phyloP scores from a whole-genome alignment of 2,329 filamentous ascomycete genomes.

The Beauveria caledonica region DNA sequence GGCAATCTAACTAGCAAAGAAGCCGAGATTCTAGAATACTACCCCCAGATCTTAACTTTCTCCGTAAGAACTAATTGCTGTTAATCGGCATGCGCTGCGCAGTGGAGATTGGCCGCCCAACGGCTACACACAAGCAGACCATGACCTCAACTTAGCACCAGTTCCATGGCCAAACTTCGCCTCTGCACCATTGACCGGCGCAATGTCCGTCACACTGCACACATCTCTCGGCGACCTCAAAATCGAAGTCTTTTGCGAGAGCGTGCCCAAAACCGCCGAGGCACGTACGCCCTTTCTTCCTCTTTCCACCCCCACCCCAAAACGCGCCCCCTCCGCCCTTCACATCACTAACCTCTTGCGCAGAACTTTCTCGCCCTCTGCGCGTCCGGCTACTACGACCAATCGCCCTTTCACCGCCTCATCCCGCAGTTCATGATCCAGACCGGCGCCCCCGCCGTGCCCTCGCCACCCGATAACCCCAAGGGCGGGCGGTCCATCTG shows the following conservation, averaged over 20 bases:
- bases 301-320: background rate
- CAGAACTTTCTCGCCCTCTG: conserved; percentile 84
- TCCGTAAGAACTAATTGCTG: background rate
- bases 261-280: conserved; percentile 86
- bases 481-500: conserved; percentile 69
- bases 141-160: background rate
- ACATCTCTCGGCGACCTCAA: conserved; percentile 87
- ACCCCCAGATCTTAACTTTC: too few relatives aligned
- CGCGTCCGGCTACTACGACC: conserved; percentile 68
- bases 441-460: conserved; percentile 56
- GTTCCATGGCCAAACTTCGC: background rate
- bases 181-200: background rate
- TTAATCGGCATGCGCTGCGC: background rate
- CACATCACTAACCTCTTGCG: conserved; percentile 9
- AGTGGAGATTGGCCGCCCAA: background rate
- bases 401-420: conserved; percentile 69
- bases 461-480: conserved; percentile 44
- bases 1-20: too few relatives aligned
- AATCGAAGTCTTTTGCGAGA: conserved; percentile 92
- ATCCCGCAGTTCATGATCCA: conserved; percentile 79
- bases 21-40: too few relatives aligned
- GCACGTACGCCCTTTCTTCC: conserved; percentile 28
- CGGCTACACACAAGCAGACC: background rate
- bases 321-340: background rate
- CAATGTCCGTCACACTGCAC: conserved; percentile 67